Evolutionary conservation across 352 stramenopile genomes (phyloP).

Genomic region (Phytopythium oedochilum): DNA sequence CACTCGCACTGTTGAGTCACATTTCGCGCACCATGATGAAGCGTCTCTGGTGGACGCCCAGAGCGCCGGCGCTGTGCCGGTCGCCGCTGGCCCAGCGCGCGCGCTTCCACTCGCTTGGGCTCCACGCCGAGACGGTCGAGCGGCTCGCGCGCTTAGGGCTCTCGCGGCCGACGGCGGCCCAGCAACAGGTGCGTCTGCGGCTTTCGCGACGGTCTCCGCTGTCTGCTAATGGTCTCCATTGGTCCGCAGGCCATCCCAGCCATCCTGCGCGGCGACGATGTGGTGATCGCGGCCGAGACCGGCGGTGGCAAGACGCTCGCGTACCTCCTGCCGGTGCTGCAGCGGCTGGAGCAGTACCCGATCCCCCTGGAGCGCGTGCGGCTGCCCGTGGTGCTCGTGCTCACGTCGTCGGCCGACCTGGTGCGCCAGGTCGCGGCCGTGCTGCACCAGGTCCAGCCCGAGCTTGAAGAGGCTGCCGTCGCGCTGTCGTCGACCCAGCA

Average conservation of each 20-base stretch:
- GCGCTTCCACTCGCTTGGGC: constrained; percentile 55
- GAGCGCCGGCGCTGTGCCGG: background rate
- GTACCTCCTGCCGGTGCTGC: constrained; percentile 92
- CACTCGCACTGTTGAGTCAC: background rate
- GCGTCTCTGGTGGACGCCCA: background rate
- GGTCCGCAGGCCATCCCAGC: constrained; percentile 40
- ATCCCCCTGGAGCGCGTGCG: constrained; percentile 31
- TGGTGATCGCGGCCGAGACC: constrained; percentile 94
- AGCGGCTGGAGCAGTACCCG: constrained; percentile 35
- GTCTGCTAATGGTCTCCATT: no score
- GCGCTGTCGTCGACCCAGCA: constrained; percentile 57
- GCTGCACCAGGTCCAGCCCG: constrained; percentile 30
- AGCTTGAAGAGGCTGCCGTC: constrained; percentile 27
- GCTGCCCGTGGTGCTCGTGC: constrained; percentile 57
- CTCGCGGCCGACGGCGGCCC: constrained; percentile 39
- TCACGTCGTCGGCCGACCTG: constrained; percentile 87
- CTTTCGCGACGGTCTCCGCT: background rate
- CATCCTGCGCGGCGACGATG: constrained; percentile 52
- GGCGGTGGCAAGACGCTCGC: constrained; percentile 95
- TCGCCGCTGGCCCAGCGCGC: background rate
- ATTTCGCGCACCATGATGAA: background rate
- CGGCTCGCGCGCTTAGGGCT: constrained; percentile 32
- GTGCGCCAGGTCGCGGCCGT: constrained; percentile 65
- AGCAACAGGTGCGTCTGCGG: constrained; percentile 28
- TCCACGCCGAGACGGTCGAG: constrained; percentile 27